phyloP scores from a whole-genome alignment of 768 basidiomycete species.

The Mrakia blollopis region DNA sequence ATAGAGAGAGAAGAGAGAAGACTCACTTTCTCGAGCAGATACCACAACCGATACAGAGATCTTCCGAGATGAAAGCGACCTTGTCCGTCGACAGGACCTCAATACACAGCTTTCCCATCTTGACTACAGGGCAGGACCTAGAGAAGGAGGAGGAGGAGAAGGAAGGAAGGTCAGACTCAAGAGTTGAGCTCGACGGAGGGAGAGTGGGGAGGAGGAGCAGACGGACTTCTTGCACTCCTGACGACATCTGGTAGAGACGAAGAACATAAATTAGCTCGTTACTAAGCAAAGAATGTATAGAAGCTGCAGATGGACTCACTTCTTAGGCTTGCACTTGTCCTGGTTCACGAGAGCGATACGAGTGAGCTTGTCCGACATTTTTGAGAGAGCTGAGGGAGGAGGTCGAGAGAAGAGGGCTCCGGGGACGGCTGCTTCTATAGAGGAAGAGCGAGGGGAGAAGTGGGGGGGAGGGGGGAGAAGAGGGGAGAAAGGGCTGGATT shows the following conservation, averaged over 20 bases:
- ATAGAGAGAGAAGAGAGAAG: neutral
- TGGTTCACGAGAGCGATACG: constrained; percentile 74
- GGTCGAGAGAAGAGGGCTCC: too few species aligned
- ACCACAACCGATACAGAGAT: constrained; percentile 98
- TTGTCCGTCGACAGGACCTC: constrained; percentile 94
- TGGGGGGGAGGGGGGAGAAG: too few species aligned
- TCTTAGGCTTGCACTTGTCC: constrained; percentile 81
- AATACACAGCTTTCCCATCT: constrained; percentile 98
- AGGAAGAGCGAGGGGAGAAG: too few species aligned
- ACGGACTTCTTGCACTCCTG: constrained; percentile 80
- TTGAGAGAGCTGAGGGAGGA: neutral
- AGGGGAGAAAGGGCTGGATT: too few species aligned
- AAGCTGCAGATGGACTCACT: constrained; percentile 37
- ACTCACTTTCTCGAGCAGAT: constrained; percentile 98
- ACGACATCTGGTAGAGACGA: constrained; percentile 23
- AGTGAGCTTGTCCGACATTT: constrained; percentile 91
- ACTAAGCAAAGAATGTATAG: neutral
- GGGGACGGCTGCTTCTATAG: too few species aligned
- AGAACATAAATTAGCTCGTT: neutral
- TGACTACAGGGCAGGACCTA: constrained; percentile 90
- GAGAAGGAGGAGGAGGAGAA: neutral
- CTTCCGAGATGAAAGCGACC: constrained; percentile 98
- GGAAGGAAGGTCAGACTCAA: neutral
- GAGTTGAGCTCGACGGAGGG: neutral
- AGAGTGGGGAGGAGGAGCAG: neutral